phyloP scores from a whole-genome alignment of 2,329 filamentous ascomycete genomes.

The Monosporascus sp. region DNA sequence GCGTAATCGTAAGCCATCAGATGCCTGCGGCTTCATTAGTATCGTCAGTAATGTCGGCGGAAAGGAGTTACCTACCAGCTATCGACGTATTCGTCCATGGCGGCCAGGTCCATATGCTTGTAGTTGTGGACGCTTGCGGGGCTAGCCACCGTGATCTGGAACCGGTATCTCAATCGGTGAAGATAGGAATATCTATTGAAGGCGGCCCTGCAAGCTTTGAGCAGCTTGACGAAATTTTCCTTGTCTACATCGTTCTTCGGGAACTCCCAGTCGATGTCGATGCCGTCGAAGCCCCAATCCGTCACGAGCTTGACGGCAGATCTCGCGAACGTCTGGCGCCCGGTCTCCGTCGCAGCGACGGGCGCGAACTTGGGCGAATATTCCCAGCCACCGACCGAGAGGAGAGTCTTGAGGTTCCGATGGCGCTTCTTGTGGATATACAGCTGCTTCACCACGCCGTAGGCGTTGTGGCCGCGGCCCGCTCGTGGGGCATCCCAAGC shows the following conservation, averaged over 20 bases:
- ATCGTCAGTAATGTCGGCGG: background rate
- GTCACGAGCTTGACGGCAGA: constrained; percentile 65
- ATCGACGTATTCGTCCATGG: constrained; percentile 54
- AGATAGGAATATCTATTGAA: constrained; percentile 23
- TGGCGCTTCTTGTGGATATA: constrained; percentile 71
- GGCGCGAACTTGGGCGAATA: constrained; percentile 66
- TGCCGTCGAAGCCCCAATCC: constrained; percentile 58
- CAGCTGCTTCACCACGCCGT: constrained; percentile 74
- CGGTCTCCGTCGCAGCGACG: constrained; percentile 57
- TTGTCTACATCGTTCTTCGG: constrained; percentile 36
- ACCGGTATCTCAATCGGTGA: constrained; percentile 34
- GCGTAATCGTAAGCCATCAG: constrained; percentile 69
- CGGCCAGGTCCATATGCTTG: constrained; percentile 42
- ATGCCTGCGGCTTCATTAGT: constrained; percentile 24
- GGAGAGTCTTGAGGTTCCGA: constrained; percentile 69
- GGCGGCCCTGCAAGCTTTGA: constrained; percentile 37
- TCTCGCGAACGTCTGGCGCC: constrained; percentile 61
- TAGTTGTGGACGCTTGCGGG: constrained; percentile 46
- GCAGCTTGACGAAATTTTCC: constrained; percentile 35
- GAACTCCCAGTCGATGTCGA: constrained; percentile 56
- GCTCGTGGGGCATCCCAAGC: constrained; percentile 56
- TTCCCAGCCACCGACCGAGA: constrained; percentile 79
- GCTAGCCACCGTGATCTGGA: constrained; percentile 46
- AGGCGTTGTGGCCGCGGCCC: constrained; percentile 55
- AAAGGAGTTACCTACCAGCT: constrained; percentile 37